These are phyloP conservation scores for Aeschynomene evenia DNA, from an alignment of 306 rosid species.

Conservation along the genomic window DNA sequence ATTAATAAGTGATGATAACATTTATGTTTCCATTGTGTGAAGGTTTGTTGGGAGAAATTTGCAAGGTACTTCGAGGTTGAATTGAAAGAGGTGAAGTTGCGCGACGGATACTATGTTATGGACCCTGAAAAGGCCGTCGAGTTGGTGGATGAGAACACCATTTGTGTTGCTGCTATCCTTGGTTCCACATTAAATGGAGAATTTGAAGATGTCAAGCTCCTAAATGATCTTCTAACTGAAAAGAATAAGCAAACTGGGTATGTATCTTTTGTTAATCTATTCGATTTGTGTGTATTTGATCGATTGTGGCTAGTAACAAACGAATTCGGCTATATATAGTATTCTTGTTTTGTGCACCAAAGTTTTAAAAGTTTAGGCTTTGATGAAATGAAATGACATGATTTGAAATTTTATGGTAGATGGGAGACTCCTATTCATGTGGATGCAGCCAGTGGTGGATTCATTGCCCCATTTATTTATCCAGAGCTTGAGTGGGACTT, in stretches of 20 bases:
- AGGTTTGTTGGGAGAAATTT: constrained; percentile 99
- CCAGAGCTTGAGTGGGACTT: constrained; percentile 95
- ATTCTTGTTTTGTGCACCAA: neutral
- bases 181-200: constrained; percentile 97
- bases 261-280: neutral
- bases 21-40: neutral
- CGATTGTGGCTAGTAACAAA: neutral
- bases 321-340: too few species aligned
- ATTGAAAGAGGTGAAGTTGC: constrained; percentile 78
- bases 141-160: constrained; percentile 91
- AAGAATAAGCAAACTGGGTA: constrained; percentile 86
- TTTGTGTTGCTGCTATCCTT: constrained; percentile 92
- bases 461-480: constrained; percentile 86
- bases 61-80: constrained; percentile 98
- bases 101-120: constrained; percentile 77
- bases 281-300: neutral
- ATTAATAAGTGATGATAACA: too few species aligned
- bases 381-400: neutral
- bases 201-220: constrained; percentile 85
- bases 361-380: neutral
- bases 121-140: constrained; percentile 83
- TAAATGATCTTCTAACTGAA: constrained; percentile 66
- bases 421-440: constrained; percentile 99
- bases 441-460: constrained; percentile 96
- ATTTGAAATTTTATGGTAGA: constrained; percentile 35